A percentile compares a stretch with the other conserved stretches of the same genome.
phyloP scores from a whole-genome alignment of 139 green algal species.

The Coelastrella sp. region DNA sequence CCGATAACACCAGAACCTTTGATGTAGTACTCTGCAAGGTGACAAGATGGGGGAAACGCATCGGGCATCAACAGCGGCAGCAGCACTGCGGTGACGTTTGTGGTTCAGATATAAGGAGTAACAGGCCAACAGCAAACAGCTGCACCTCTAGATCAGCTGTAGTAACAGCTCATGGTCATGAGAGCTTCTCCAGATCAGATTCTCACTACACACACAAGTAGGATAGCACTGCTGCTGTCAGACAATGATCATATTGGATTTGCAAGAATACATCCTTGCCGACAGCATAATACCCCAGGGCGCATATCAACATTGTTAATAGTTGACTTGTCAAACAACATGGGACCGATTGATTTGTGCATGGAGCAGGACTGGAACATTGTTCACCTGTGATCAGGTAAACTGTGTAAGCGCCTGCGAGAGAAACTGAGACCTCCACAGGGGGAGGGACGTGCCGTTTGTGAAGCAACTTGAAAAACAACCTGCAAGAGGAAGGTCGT shows the following conservation, averaged over 20 bases:
- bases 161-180: too few relatives aligned
- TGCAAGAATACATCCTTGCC: too few relatives aligned
- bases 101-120: too few relatives aligned
- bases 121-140: conserved; percentile 65
- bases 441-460: conserved; percentile 55
- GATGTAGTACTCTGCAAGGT: conserved; percentile 41
- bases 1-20: conserved; percentile 79
- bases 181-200: too few relatives aligned
- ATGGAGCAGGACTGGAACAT: background rate
- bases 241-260: too few relatives aligned
- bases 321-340: background rate
- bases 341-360: background rate
- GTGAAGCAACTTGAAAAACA: conserved; percentile 64
- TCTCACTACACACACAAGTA: too few relatives aligned
- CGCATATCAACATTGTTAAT: background rate
- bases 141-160: too few relatives aligned
- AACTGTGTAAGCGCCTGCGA: conserved; percentile 81
- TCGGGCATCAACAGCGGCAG: conserved; percentile 39
- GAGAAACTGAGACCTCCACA: conserved; percentile 76
- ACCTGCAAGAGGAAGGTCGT: background rate
- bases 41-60: too few relatives aligned
- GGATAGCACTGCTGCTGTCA: too few relatives aligned
- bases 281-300: background rate
- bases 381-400: conserved; percentile 57
- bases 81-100: background rate